These are phyloP conservation scores for Talaromyces nanjingensis DNA, from an alignment of 495 filamentous ascomycete genomes.

Conservation along the genomic window DNA sequence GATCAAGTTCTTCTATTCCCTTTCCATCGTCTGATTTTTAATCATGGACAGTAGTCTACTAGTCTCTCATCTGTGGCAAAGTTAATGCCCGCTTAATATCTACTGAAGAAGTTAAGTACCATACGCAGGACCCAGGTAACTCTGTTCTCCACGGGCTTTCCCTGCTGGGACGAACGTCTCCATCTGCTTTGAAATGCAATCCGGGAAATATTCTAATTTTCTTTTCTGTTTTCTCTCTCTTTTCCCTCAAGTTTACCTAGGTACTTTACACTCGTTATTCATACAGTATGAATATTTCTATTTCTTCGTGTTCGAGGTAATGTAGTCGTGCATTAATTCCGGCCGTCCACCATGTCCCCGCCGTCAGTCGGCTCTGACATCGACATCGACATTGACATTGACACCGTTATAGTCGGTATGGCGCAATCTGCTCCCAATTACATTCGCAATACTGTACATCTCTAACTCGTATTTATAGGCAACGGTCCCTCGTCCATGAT, in stretches of 20 bases:
- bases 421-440: conserved; percentile 12
- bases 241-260: neutral
- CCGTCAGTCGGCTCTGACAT: neutral
- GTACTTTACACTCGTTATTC: neutral
- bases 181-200: neutral
- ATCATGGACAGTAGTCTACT: neutral
- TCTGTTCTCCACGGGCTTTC: neutral
- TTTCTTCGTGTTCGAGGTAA: neutral
- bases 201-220: neutral
- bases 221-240: neutral
- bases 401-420: conserved; percentile 44
- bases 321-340: neutral
- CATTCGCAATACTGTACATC: too few species aligned
- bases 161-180: neutral
- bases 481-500: conserved; percentile 63
- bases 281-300: neutral
- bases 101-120: neutral
- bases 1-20: neutral
- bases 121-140: neutral
- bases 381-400: conserved; percentile 33
- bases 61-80: neutral
- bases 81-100: neutral
- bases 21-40: neutral
- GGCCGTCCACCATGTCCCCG: conserved; percentile 8
- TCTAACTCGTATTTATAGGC: conserved; percentile 26